These are phyloP conservation scores for Talaromyces rugulosus DNA, from an alignment of 2,329 filamentous ascomycete genomes.

Conservation along the genomic window DNA sequence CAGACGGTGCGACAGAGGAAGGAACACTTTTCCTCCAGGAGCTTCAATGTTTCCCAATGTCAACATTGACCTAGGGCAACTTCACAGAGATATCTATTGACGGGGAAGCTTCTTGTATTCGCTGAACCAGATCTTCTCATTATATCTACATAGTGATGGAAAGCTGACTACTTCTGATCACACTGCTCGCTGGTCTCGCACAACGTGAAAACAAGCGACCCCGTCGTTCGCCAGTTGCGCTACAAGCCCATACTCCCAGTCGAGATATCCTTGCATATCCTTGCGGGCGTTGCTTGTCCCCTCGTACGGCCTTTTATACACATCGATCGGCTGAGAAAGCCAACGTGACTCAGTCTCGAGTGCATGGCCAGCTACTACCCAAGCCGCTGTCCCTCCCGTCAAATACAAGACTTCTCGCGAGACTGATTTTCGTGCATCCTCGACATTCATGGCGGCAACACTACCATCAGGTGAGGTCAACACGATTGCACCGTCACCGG, in stretches of 20 bases:
- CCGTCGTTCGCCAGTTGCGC: constrained; percentile 26
- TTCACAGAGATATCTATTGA: too few species aligned
- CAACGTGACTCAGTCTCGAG: constrained; percentile 24
- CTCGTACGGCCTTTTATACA: constrained; percentile 31
- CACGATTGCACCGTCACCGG: constrained; percentile 19
- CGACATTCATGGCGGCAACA: not conserved
- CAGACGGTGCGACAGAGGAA: too few species aligned
- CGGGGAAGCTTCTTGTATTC: too few species aligned
- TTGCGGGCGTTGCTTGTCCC: constrained; percentile 25
- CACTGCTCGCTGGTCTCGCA: constrained; percentile 11
- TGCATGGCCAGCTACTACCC: constrained; percentile 17
- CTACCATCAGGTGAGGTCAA: constrained; percentile 15
- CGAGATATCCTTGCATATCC: constrained; percentile 29
- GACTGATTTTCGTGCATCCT: not conserved
- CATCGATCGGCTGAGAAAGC: constrained; percentile 28
- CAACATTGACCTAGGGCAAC: too few species aligned
- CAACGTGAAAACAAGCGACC: constrained; percentile 23
- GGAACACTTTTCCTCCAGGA: too few species aligned
- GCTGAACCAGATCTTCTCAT: too few species aligned
- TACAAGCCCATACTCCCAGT: constrained; percentile 31
- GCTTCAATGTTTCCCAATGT: too few species aligned
- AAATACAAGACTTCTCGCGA: constrained; percentile 18
- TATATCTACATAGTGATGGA: too few species aligned
- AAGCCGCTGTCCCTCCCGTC: constrained; percentile 23
- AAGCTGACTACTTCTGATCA: not conserved